phyloP scores from a whole-genome alignment of 1,284 basidiomycete species.

The Cryptococcus jaspeensis region DNA sequence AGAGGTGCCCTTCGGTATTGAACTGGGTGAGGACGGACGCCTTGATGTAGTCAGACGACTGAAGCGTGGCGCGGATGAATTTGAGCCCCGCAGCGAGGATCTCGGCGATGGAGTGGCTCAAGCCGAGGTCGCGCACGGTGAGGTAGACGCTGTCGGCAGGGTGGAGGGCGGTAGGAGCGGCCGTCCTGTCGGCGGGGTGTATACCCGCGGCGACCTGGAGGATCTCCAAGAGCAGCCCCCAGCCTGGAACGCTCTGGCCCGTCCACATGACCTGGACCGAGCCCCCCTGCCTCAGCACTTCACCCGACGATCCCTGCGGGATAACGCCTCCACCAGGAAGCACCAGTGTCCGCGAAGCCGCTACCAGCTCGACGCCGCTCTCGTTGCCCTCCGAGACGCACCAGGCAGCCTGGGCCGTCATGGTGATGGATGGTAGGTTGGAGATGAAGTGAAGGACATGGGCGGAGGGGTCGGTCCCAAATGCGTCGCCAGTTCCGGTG shows the following conservation, averaged over 20 bases:
- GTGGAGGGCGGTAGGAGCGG: neutral
- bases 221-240: constrained; percentile 38
- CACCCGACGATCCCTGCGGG: constrained; percentile 30
- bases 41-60: constrained; percentile 22
- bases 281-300: constrained; percentile 15
- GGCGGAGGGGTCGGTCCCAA: constrained; percentile 23
- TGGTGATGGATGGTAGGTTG: constrained; percentile 30
- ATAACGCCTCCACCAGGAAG: constrained; percentile 40
- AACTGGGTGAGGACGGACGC: constrained; percentile 15
- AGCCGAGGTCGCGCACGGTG: constrained; percentile 33
- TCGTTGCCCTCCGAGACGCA: constrained; percentile 19
- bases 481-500: constrained; percentile 20
- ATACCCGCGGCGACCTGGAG: constrained; percentile 33
- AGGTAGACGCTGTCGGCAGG: constrained; percentile 17
- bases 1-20: constrained; percentile 9
- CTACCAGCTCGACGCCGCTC: constrained; percentile 23
- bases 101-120: constrained; percentile 21
- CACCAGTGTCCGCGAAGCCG: constrained; percentile 24
- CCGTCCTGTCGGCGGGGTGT: constrained; percentile 15
- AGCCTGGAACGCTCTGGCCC: constrained; percentile 27
- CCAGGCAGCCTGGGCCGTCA: constrained; percentile 16
- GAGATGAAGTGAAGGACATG: constrained; percentile 38
- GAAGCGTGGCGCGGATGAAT: constrained; percentile 30
- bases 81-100: constrained; percentile 32
- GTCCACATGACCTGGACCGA: constrained; percentile 24